Evolutionary conservation across 2,329 filamentous ascomycete species (phyloP).

Genomic region (Diaporthe sp.): DNA sequence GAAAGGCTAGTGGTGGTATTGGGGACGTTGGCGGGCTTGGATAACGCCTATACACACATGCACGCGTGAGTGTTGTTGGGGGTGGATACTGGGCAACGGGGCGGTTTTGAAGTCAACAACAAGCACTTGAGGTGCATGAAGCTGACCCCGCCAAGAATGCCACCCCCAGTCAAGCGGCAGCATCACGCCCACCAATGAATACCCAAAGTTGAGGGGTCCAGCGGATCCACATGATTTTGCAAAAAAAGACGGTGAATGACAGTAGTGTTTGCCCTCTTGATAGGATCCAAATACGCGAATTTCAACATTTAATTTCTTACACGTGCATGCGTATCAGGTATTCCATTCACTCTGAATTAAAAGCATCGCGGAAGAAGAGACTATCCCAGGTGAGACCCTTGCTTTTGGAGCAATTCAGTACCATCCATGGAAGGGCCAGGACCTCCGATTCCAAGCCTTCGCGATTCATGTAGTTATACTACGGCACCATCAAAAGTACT

Average conservation of each 20-base stretch:
- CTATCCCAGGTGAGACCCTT: not conserved
- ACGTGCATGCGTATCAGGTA: not conserved
- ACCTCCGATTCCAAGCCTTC: not conserved
- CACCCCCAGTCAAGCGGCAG: conserved; percentile 10
- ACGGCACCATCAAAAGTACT: not conserved
- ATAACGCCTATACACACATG: not conserved
- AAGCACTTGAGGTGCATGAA: not conserved
- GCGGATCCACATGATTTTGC: not conserved
- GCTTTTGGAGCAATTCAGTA: not conserved
- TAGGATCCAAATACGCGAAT: too few species aligned
- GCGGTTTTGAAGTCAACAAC: conserved; percentile 23
- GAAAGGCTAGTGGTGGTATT: not conserved
- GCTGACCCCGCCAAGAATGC: conserved; percentile 29
- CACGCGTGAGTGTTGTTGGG: not conserved
- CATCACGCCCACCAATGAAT: conserved; percentile 11
- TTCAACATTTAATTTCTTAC: not conserved
- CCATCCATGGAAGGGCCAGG: not conserved
- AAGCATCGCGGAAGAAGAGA: not conserved
- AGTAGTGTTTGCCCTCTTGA: not conserved
- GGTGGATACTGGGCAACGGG: conserved; percentile 8
- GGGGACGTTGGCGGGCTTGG: not conserved
- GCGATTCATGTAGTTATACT: not conserved
- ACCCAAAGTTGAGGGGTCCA: not conserved
- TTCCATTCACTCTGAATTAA: not conserved
- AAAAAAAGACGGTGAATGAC: not conserved